Percentiles rank a stretch among this genome's conserved stretches.
These are phyloP conservation scores for Phyllosticta paracitricarpa DNA, from an alignment of 2,329 filamentous ascomycete species.

Conservation along the genomic window DNA sequence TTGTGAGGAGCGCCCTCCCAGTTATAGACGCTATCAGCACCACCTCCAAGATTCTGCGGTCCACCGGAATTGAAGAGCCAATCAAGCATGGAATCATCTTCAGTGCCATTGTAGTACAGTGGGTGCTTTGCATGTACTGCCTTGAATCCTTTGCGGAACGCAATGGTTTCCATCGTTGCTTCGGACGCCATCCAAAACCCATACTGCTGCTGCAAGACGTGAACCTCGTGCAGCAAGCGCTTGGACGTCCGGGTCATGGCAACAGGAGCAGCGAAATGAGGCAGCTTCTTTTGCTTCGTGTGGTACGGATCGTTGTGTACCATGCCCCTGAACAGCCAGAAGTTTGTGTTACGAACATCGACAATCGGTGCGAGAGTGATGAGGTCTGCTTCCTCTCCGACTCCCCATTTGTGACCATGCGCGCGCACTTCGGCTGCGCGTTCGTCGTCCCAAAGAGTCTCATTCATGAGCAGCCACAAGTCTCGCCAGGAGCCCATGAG, in stretches of 20 bases:
- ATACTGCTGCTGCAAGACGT: conserved; percentile 68
- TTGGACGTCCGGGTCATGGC: conserved; percentile 76
- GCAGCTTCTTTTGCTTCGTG: conserved; percentile 59
- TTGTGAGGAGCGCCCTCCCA: conserved; percentile 8
- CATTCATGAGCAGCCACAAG: conserved; percentile 29
- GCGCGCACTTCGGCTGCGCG: conserved; percentile 55
- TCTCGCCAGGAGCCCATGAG: conserved; percentile 41
- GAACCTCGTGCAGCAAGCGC: conserved; percentile 77
- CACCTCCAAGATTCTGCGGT: conserved; percentile 7
- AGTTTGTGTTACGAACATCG: conserved; percentile 78
- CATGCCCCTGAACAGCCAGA: conserved; percentile 41
- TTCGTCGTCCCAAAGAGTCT: conserved; percentile 31
- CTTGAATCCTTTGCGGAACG: conserved; percentile 85
- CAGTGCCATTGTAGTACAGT: conserved; percentile 43
- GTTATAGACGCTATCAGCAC: conserved; percentile 7
- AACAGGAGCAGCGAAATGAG: conserved; percentile 43
- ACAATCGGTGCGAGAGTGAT: conserved; percentile 89
- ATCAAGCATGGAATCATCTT: conserved; percentile 3
- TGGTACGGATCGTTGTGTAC: conserved; percentile 51
- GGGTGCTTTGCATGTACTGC: conserved; percentile 86
- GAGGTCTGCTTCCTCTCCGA: conserved; percentile 81
- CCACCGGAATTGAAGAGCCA: conserved; percentile 9
- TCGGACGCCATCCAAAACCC: conserved; percentile 90
- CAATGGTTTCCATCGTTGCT: conserved; percentile 86
- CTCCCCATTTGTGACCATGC: conserved; percentile 77